A percentile compares a stretch with the other conserved stretches of the same genome.
Conservation (phyloP, 2,329 filamentous ascomycete species). For the Aspergillus oerlinghausenensis region DNA sequence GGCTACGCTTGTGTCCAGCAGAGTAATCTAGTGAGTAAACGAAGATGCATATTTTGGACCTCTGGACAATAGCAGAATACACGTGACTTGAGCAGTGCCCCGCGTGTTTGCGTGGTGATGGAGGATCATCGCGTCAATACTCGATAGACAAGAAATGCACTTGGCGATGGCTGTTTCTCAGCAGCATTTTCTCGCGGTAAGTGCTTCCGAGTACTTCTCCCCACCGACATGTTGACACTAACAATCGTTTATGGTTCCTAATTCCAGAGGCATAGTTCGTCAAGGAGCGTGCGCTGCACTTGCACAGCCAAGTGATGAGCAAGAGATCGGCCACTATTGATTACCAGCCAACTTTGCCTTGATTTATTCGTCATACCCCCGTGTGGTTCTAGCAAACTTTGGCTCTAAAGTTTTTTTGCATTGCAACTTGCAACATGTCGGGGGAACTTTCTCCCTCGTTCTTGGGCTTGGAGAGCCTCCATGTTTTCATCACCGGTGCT, state of each 20-base stretch:
- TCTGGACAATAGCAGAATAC: neutral
- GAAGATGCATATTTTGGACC: neutral
- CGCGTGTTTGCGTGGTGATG: neutral
- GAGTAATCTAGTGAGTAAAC: too few relatives aligned
- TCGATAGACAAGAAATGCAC: neutral
- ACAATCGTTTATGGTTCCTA: neutral
- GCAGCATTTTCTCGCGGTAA: neutral
- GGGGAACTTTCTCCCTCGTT: constrained; percentile 24
- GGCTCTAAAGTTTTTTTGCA: neutral
- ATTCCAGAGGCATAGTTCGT: neutral
- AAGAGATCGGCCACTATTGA: neutral
- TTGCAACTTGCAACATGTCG: neutral
- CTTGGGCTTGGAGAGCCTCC: constrained; percentile 44
- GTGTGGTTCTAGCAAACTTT: neutral
- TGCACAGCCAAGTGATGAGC: neutral
- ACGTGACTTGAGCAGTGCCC: neutral
- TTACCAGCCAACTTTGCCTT: neutral
- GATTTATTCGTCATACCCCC: neutral
- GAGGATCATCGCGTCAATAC: neutral
- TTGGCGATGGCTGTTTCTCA: neutral
- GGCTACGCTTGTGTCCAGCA: too few relatives aligned
- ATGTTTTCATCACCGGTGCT: constrained; percentile 53
- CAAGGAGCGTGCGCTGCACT: neutral
- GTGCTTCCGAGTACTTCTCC: neutral
- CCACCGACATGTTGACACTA: neutral